Evolutionary conservation across 805 yeast species (phyloP).

Genomic region (Starmerella riodocensis): DNA sequence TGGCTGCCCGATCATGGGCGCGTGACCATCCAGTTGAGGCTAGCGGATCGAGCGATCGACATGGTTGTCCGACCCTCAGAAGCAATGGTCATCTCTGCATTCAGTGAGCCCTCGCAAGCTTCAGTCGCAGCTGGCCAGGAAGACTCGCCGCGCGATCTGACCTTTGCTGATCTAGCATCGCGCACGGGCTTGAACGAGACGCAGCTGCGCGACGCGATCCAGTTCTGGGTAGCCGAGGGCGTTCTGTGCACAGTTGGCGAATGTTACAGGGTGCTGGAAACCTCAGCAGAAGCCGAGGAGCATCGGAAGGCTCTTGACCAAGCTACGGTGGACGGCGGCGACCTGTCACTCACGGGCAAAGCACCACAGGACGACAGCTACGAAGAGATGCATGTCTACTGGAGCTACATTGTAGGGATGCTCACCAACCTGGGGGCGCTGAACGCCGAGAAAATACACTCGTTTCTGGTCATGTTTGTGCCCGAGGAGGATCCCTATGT

Average conservation of each 20-base stretch:
- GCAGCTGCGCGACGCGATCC: constrained; percentile 31
- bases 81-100: constrained; percentile 42
- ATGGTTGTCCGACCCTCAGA: constrained; percentile 53
- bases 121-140: constrained; percentile 3
- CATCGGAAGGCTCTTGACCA: constrained; percentile 13
- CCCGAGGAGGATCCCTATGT: constrained; percentile 38
- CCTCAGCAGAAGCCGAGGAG: constrained; percentile 18
- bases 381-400: constrained; percentile 30
- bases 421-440: constrained; percentile 42
- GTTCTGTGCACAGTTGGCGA: constrained; percentile 37
- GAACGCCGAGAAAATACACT: constrained; percentile 38
- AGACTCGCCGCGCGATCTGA: constrained; percentile 17
- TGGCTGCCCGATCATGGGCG: constrained; percentile 48
- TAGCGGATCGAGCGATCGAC: constrained; percentile 33
- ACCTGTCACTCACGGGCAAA: constrained; percentile 15
- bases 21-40: constrained; percentile 45
- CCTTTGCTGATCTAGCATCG: constrained; percentile 28
- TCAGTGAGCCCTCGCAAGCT: neutral
- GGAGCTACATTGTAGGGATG: constrained; percentile 45
- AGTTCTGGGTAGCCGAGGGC: constrained; percentile 53
- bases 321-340: constrained; percentile 22
- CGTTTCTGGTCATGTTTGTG: constrained; percentile 41
- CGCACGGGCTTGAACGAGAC: constrained; percentile 34
- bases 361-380: constrained; percentile 3
- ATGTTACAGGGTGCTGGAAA: constrained; percentile 32